Evolutionary conservation across 345 rosid genomes (phyloP).

Genomic region (Durio zibethinus): DNA sequence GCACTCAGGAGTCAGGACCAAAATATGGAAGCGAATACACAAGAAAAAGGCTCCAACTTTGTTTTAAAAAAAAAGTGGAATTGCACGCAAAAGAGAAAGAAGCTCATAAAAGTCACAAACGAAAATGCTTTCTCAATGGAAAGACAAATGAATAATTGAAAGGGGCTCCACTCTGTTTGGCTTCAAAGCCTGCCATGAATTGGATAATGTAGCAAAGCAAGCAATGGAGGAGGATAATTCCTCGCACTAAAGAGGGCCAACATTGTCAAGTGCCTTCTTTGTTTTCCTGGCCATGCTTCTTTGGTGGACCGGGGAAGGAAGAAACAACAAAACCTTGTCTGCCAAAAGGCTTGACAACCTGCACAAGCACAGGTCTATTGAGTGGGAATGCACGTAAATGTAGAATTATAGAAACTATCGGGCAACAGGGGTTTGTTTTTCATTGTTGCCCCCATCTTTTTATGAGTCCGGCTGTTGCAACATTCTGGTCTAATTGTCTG

Average conservation of each 20-base stretch:
- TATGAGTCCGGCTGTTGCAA: not conserved
- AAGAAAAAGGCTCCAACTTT: not conserved
- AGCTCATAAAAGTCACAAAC: not conserved
- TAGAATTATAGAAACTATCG: not conserved
- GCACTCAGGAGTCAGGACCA: not conserved
- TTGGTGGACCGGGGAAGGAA: not conserved
- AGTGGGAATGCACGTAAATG: not conserved
- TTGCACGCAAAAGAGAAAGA: not conserved
- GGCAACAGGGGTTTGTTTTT: not conserved
- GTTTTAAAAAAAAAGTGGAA: not conserved
- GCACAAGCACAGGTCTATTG: not conserved
- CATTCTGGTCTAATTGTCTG: not conserved
- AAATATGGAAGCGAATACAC: not conserved
- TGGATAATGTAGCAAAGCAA: not conserved
- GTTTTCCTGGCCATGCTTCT: not conserved
- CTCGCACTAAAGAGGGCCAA: not conserved
- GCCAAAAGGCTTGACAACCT: not conserved
- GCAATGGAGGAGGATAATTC: conserved; percentile 1
- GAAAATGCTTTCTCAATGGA: not conserved
- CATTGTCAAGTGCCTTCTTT: not conserved
- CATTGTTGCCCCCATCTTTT: not conserved
- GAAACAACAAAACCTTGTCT: not conserved
- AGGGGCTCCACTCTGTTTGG: not conserved
- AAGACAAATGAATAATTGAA: conserved; percentile 22
- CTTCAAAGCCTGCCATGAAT: not conserved